Evolutionary conservation across 441 rosid species (phyloP), one percentile per base, ranked within the genome.

Genomic region (Melastoma candidum): DNA sequence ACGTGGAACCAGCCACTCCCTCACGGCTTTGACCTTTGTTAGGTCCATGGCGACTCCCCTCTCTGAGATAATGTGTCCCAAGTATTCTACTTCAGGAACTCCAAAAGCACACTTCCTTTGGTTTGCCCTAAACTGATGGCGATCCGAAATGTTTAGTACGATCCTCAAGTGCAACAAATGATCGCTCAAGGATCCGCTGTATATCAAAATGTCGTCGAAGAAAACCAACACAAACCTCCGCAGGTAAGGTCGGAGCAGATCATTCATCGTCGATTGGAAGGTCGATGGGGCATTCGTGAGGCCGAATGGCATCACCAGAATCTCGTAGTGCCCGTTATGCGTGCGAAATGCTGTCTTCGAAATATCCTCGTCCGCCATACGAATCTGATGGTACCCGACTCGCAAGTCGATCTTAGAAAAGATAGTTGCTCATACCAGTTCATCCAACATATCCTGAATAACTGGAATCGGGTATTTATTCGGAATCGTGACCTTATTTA

Each of bases 151-250:
- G 7, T 12, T 10, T 1, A 59, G 12, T 13, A 50, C 49, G 1
- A 11, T 0, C 4, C 12, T 2, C 2, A 50, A 13, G 9, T 59
- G 63, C 1, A 39, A 3, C 14, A 41, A 2, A 32, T 43, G 63
- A 2, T 44, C 1, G 7, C 24, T 1, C 10, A 11, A 4, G 11
- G 10, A 9, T 0, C 8, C 2, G 11, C 56, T 59, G 17, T 59
- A 59, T 6, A 59, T 43, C 6, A 59, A 25, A 17, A 59, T 59
- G n/a, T 51, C 47, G 10, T 59, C 41, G 8, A 56, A 56, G 24
- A 46, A 56, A 1, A 24, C 51, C 4, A 56, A 25, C 1, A 56
- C 46, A 25, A 46, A 56, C 12, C 27, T 45, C 1, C 12, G 39
- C 3, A 56, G 22, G 36, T 1, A 56, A 1, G 39, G 45, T 46